Evolutionary conservation across 352 stramenopile genomes (phyloP).

Genomic region (Aphanomyces euteiches): DNA sequence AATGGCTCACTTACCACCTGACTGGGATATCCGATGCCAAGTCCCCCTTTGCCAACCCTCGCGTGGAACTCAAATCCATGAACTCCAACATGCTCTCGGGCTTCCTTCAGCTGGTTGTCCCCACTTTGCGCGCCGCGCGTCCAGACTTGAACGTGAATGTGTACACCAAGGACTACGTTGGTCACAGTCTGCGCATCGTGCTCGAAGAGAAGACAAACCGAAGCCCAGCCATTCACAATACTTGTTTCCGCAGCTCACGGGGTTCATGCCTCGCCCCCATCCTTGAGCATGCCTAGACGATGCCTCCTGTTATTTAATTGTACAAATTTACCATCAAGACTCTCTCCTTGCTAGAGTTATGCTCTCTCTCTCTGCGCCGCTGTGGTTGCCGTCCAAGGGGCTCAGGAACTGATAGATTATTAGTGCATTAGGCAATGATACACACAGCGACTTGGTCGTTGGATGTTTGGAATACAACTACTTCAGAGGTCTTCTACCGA

Average conservation of each 20-base stretch:
- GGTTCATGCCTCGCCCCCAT: constrained; percentile 16
- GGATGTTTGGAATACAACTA: not conserved
- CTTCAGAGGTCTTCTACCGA: constrained; percentile 3
- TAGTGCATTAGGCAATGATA: too few relatives aligned
- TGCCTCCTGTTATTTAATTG: too few relatives aligned
- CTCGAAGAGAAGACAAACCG: constrained; percentile 15
- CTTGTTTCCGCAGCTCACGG: not conserved
- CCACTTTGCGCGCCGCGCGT: not conserved
- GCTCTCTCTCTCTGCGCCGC: too few relatives aligned
- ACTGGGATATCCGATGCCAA: not conserved
- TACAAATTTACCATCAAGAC: too few relatives aligned
- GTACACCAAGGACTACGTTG: constrained; percentile 30
- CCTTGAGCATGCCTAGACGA: not conserved
- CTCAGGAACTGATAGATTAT: too few relatives aligned
- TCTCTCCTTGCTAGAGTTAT: too few relatives aligned
- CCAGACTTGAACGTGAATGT: constrained; percentile 22
- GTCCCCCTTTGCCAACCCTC: constrained; percentile 22
- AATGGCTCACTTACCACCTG: constrained; percentile 22
- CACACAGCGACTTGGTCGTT: too few relatives aligned
- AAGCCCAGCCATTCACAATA: constrained; percentile 7
- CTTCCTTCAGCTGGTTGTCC: constrained; percentile 20
- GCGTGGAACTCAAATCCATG: constrained; percentile 27
- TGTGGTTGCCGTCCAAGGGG: too few relatives aligned
- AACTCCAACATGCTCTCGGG: constrained; percentile 15
- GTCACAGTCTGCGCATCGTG: constrained; percentile 28